Evolutionary conservation across 768 basidiomycete species (phyloP).

Genomic region (Pleurotus salmoneostramineus): DNA sequence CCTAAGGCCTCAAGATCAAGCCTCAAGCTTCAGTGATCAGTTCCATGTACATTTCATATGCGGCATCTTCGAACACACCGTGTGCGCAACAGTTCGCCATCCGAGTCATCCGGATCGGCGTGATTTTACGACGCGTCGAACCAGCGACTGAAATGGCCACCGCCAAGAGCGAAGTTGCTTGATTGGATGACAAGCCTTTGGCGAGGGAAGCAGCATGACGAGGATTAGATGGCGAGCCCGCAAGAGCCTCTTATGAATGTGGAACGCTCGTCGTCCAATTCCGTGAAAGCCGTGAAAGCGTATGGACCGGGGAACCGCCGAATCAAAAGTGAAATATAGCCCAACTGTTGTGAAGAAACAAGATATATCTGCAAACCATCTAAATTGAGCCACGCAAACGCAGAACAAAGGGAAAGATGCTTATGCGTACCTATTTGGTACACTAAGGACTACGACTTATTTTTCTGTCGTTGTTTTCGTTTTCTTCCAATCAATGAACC

Average conservation of each 20-base stretch:
- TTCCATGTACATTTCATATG: conserved; percentile 60
- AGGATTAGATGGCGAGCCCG: not conserved
- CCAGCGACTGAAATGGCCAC: not conserved
- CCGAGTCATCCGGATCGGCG: conserved; percentile 15
- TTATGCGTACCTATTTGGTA: not conserved
- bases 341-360: too few relatives aligned
- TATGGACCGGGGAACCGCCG: too few relatives aligned
- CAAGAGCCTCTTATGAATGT: not conserved
- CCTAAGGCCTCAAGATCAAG: too few relatives aligned
- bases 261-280: not conserved
- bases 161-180: not conserved
- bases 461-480: conserved; percentile 60
- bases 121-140: not conserved
- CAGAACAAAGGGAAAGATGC: not conserved
- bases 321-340: too few relatives aligned
- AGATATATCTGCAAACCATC: too few relatives aligned
- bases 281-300: not conserved
- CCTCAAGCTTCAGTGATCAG: conserved; percentile 61
- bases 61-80: conserved; percentile 43
- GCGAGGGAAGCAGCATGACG: not conserved
- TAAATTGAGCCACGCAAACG: not conserved
- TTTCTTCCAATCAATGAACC: conserved; percentile 81
- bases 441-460: conserved; percentile 16
- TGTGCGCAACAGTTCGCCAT: conserved; percentile 24
- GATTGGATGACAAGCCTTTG: not conserved